A percentile compares a stretch with the other conserved stretches of the same genome.
These are phyloP conservation scores for Colletotrichum karsti DNA, from an alignment of 2,329 filamentous ascomycete genomes.

Conservation along the genomic window DNA sequence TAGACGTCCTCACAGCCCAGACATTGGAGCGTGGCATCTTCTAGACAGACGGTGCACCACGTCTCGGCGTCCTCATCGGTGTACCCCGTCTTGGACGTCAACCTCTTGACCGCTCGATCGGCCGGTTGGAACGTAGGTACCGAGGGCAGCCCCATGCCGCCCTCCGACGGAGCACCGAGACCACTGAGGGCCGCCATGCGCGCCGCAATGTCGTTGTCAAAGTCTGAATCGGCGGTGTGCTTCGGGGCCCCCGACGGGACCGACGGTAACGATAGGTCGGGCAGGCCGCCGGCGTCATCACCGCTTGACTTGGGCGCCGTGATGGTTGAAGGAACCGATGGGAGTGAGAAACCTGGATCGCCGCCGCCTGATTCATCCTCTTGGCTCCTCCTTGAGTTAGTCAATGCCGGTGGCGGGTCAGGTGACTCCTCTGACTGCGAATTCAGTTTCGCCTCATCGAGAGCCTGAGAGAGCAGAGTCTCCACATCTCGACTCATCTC, in stretches of 20 bases:
- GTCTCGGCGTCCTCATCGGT: constrained; percentile 77
- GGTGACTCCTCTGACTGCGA: not conserved
- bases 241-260: constrained; percentile 51
- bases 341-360: constrained; percentile 39
- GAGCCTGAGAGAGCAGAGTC: constrained; percentile 52
- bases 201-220: constrained; percentile 56
- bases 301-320: constrained; percentile 33
- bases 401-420: not conserved
- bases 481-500: constrained; percentile 54
- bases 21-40: constrained; percentile 79
- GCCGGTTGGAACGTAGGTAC: constrained; percentile 59
- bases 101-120: constrained; percentile 47
- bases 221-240: constrained; percentile 42
- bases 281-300: constrained; percentile 19
- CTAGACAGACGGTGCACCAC: constrained; percentile 86
- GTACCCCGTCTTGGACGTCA: constrained; percentile 52
- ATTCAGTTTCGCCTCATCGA: constrained; percentile 54
- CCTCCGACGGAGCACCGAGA: constrained; percentile 38
- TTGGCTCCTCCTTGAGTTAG: not conserved
- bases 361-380: constrained; percentile 26
- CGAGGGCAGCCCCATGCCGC: constrained; percentile 50
- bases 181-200: constrained; percentile 62
- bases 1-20: constrained; percentile 80
- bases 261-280: constrained; percentile 51
- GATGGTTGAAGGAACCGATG: constrained; percentile 48